These are phyloP conservation scores for Colletotrichum falcatum DNA, from an alignment of 2,329 filamentous ascomycete species.

Conservation along the genomic window DNA sequence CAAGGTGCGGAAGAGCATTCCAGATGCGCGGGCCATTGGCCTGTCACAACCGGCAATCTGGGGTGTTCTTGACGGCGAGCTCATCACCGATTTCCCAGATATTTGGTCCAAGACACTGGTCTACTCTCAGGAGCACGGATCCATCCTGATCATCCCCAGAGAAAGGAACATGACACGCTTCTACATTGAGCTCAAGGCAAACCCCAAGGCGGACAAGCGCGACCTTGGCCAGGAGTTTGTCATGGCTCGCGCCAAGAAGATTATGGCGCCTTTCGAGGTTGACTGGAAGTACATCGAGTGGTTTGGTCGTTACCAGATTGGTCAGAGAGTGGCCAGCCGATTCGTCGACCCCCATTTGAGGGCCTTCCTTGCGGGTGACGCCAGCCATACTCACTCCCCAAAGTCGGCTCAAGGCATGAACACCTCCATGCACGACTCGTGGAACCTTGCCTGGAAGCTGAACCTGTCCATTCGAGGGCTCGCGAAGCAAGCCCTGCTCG, in stretches of 20 bases:
- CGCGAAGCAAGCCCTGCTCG: constrained; percentile 64
- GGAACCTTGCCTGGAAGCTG: constrained; percentile 69
- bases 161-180: constrained; percentile 79
- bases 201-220: constrained; percentile 54
- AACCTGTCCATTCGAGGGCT: constrained; percentile 67
- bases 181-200: constrained; percentile 68
- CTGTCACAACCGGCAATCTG: constrained; percentile 69
- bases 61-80: constrained; percentile 78
- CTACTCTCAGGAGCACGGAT: constrained; percentile 74
- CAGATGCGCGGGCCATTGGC: constrained; percentile 65
- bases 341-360: constrained; percentile 73
- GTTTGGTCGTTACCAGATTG: constrained; percentile 80
- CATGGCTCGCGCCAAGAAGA: constrained; percentile 73
- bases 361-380: constrained; percentile 78
- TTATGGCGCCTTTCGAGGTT: constrained; percentile 68
- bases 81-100: constrained; percentile 80
- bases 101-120: constrained; percentile 80
- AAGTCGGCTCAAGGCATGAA: constrained; percentile 80
- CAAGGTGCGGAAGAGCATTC: constrained; percentile 74
- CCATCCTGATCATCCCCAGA: constrained; percentile 79
- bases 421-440: constrained; percentile 68
- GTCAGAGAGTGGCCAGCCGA: constrained; percentile 76
- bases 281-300: constrained; percentile 73
- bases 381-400: constrained; percentile 78
- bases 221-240: constrained; percentile 73